These are phyloP conservation scores for Jacaranda copaia DNA, from an alignment of 257 asterid species.

Conservation along the genomic window DNA sequence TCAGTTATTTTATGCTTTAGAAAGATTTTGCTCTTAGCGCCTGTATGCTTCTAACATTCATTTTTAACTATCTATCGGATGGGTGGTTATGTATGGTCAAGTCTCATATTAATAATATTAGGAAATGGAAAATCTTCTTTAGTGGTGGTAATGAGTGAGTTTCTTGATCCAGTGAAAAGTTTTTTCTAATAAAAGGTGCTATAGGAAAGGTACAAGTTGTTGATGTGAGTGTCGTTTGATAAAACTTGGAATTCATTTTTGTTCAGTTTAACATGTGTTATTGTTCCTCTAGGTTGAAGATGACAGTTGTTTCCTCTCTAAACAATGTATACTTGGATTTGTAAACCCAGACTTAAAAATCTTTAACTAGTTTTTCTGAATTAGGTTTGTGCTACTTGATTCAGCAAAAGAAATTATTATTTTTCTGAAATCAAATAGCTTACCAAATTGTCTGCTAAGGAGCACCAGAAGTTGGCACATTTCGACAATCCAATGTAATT, in stretches of 20 bases:
- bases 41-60: slow-evolving; percentile 11
- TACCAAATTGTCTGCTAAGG: not conserved
- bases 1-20: slow-evolving; percentile 25
- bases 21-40: slow-evolving; percentile 16
- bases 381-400: not conserved
- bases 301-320: not conserved
- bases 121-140: not conserved
- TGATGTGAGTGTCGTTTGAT: not conserved
- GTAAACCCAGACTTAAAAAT: not conserved
- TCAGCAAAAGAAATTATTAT: not conserved
- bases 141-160: slow-evolving; percentile 24
- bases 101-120: slow-evolving; percentile 6
- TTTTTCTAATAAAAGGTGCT: slow-evolving; percentile 21
- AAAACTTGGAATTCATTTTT: not conserved
- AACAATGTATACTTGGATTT: slow-evolving; percentile 1
- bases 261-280: slow-evolving; percentile 5
- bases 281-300: not conserved
- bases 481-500: too few relatives aligned
- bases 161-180: slow-evolving; percentile 17
- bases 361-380: not conserved
- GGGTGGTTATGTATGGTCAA: slow-evolving; percentile 14
- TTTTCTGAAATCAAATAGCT: not conserved
- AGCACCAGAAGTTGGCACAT: too few relatives aligned
- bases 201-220: not conserved
- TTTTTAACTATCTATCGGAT: slow-evolving; percentile 24